Evolutionary conservation across 2,329 filamentous ascomycete genomes (phyloP).

Genomic region (Colletotrichum sp.): DNA sequence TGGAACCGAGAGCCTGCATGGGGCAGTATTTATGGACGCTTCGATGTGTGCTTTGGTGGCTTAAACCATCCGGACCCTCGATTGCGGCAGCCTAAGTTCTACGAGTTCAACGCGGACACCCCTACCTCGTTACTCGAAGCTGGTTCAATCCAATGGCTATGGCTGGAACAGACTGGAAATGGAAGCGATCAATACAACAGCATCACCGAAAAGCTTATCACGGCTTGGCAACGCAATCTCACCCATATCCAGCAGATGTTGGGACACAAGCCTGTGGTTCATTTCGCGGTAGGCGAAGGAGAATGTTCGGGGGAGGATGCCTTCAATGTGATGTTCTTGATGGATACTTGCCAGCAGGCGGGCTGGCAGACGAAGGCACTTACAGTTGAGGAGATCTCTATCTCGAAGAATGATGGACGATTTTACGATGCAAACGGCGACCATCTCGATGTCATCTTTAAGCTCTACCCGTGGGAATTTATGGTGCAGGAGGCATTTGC

Average conservation of each 20-base stretch:
- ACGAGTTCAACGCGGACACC: slow-evolving; percentile 6
- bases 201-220: not conserved
- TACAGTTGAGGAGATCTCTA: not conserved
- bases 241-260: not conserved
- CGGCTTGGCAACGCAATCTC: not conserved
- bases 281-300: not conserved
- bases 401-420: not conserved
- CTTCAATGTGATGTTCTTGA: not conserved
- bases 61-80: not conserved
- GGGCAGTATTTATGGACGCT: slow-evolving; percentile 8
- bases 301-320: not conserved
- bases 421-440: not conserved
- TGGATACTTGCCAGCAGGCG: slow-evolving; percentile 1
- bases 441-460: not conserved
- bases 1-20: not conserved
- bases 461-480: not conserved
- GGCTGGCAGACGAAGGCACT: not conserved
- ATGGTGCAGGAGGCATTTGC: not conserved
- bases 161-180: not conserved
- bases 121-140: not conserved
- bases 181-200: not conserved
- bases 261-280: not conserved
- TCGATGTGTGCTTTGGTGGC: not conserved
- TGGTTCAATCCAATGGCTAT: not conserved
- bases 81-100: not conserved